Evolutionary conservation across 495 filamentous ascomycete species (phyloP), one percentile per base, ranked within the genome.

Genomic region (Usnea hakonensis): DNA sequence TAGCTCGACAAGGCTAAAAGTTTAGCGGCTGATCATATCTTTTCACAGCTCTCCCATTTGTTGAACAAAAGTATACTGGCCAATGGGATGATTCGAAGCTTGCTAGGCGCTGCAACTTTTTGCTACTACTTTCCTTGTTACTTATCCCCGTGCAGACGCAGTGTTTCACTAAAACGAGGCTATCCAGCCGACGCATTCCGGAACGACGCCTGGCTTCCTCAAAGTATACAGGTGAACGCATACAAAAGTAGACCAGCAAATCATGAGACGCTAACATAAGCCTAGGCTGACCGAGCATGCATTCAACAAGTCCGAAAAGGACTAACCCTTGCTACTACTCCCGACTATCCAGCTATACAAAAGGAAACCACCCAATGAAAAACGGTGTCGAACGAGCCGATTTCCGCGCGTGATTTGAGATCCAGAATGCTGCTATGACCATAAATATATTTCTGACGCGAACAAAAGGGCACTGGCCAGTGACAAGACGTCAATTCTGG

Each of bases 201-300:
- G 26, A 2, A 3, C 21, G n/a, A n/a, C 30, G 41, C 11, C 38
- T 33, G 6, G 30, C 44, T 26, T 26, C 23, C 44, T 16, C 26
- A 35, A 23, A 19, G 10, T 57, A 26, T 60, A 4, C 3, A 65
- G 38, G 41, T 32, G 35, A 16, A 28, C 26, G 58, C 50, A 37
- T 11, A 65, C 64, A 65, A 62, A 65, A 65, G 64, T 57, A 55
- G 38, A 65, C 41, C 57, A 41, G 17, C 64, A 41, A 58, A 56
- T 62, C 23, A 52, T 54, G n/a, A 16, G 17, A 30, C 48, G 30
- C 10, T 53, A 0, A 26, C 48, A 28, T 52, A 3, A 16, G 30
- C 23, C 5, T 21, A 53, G n/a, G 16, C 16, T 7, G 16, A 52
- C 19, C 41, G 4, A 23, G 30, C 30, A 23, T 40, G 32, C n/a